Conservation (phyloP, 1,284 basidiomycete species). For the Puccinia horiana region DNA sequence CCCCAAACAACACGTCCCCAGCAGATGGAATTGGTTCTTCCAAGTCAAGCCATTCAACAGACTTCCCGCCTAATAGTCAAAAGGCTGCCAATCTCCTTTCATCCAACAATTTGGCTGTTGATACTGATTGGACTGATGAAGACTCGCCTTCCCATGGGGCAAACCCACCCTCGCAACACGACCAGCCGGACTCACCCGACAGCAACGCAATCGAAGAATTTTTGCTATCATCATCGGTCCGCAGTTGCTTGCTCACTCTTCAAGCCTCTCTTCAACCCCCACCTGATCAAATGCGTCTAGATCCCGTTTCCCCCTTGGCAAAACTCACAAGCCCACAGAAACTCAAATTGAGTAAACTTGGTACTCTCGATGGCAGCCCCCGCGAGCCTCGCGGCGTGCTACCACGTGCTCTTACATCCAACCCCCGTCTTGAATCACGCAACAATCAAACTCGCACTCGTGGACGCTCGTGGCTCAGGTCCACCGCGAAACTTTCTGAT, state of each 20-base stretch:
- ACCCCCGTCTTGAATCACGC: constrained; percentile 2
- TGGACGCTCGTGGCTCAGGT: not conserved
- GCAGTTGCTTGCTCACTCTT: constrained; percentile 24
- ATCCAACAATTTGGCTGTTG: not conserved
- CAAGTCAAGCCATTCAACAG: not conserved
- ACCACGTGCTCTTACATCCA: constrained; percentile 23
- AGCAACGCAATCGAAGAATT: constrained; percentile 12
- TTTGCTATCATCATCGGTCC: constrained; percentile 17
- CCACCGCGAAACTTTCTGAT: not conserved
- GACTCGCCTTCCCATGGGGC: not conserved
- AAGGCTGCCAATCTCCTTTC: not conserved
- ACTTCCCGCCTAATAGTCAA: not conserved
- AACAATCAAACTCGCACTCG: constrained; percentile 3
- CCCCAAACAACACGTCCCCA: not conserved
- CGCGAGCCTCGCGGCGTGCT: constrained; percentile 41
- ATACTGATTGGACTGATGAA: not conserved
- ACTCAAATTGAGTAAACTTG: constrained; percentile 33
- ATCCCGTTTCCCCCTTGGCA: constrained; percentile 43
- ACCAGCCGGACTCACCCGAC: not conserved
- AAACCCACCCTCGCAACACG: not conserved
- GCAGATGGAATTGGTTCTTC: not conserved
- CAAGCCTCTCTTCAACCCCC: constrained; percentile 44
- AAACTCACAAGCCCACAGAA: constrained; percentile 38
- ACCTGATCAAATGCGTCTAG: constrained; percentile 41
- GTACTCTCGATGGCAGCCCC: constrained; percentile 35